Base-by-base conservation (phyloP, 495 filamentous ascomycete species). In the Penicillium simplicissimum region DNA sequence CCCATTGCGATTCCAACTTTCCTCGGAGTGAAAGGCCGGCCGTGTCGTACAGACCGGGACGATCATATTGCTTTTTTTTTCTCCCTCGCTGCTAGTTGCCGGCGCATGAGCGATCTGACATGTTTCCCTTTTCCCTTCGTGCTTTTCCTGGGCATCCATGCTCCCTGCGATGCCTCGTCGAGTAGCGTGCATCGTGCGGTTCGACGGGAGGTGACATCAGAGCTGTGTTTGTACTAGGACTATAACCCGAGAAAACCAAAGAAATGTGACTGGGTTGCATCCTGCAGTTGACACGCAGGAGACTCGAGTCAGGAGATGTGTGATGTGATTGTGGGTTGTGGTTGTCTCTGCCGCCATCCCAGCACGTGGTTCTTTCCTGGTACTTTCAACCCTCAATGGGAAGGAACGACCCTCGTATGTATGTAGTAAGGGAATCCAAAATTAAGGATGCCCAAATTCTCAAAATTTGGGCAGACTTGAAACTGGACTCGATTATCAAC, bases 1-100 rank as follows among this genome's bases (percentile, higher is more conserved):
- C 33, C 59, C 59, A 55, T 47, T 61, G 33, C 62, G 52, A 62
- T 59, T 57, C 52, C 21, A 53, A 45, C 52, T 35, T 48, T 31
- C 11, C 15, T 57, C 51, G 58, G 57, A 54, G 37, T 35, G 45
- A 60, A 60, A 54, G 1, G 1, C 38, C 1, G 40, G 11, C 40
- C 42, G 33, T 53, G 43, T 65, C 25, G 55, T 61, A 54, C 58
- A 63, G 52, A 8, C 45, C 60, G 64, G 60, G 65, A 60, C 49
- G 65, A 67, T 67, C 65, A 59, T 52, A 19, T 61, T 64, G 65
- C 61, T 61, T 67, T 63, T 66, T 60, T 37, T 63, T 63, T n/a
- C 55, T 66, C 51, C 54, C 25, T 21, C 3, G 19, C 55, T 67
- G 65, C 58, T 64, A 57, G 55, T 58, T 60, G 35, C 64, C 65